phyloP scores from a whole-genome alignment of 2,329 filamentous ascomycete species.

The Phoma sp. region DNA sequence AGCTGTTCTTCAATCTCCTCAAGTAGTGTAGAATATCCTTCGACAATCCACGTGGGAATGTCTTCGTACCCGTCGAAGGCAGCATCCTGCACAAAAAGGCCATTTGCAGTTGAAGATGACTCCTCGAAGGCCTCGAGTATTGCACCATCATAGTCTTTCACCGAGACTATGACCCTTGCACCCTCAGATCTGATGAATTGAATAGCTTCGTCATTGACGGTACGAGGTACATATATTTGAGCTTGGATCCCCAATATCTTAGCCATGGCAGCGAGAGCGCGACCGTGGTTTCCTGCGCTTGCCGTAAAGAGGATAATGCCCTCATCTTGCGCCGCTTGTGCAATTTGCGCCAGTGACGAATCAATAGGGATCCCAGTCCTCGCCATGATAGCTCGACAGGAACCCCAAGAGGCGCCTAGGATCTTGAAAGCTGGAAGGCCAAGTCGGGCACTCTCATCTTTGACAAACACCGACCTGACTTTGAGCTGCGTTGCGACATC shows the following conservation, averaged over 20 bases:
- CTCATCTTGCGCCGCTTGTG: slow-evolving; percentile 25
- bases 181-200: slow-evolving; percentile 67
- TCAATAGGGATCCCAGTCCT: slow-evolving; percentile 52
- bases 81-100: slow-evolving; percentile 71
- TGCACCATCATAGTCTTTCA: slow-evolving; percentile 69
- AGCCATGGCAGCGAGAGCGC: slow-evolving; percentile 74
- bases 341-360: slow-evolving; percentile 55
- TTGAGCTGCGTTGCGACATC: slow-evolving; percentile 63
- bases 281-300: slow-evolving; percentile 79
- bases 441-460: slow-evolving; percentile 73
- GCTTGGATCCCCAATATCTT: slow-evolving; percentile 61
- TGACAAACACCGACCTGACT: slow-evolving; percentile 63
- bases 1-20: slow-evolving; percentile 70
- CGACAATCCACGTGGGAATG: slow-evolving; percentile 75
- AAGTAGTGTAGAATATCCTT: slow-evolving; percentile 78
- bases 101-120: slow-evolving; percentile 44
- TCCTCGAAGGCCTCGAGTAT: slow-evolving; percentile 58
- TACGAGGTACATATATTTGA: slow-evolving; percentile 67
- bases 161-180: slow-evolving; percentile 61
- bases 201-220: slow-evolving; percentile 62
- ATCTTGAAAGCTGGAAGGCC: slow-evolving; percentile 80
- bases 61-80: slow-evolving; percentile 70
- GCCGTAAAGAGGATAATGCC: slow-evolving; percentile 63
- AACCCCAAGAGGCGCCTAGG: slow-evolving; percentile 75
- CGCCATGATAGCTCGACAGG: slow-evolving; percentile 64